These are phyloP conservation scores for Cardiospermum halicacabum DNA, from an alignment of 345 rosid species.

Conservation along the genomic window DNA sequence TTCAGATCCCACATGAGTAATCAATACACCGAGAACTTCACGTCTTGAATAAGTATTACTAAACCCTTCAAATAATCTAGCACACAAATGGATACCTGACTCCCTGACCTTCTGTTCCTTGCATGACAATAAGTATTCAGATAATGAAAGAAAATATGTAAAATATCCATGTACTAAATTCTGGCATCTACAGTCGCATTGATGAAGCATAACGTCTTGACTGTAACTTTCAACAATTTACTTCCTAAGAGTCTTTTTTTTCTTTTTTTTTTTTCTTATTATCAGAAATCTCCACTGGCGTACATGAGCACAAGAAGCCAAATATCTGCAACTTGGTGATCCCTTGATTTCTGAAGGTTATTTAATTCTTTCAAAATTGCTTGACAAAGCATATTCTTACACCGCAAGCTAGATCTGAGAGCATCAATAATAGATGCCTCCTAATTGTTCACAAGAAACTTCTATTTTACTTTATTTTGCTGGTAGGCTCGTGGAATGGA, in stretches of 20 bases:
- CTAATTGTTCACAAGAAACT: constrained; percentile 34
- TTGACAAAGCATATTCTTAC: constrained; percentile 69
- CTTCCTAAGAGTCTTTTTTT: constrained; percentile 64
- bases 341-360: constrained; percentile 57
- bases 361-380: constrained; percentile 71
- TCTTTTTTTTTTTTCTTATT: too few species aligned
- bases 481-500: constrained; percentile 37
- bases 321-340: constrained; percentile 70
- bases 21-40: constrained; percentile 78
- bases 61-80: constrained; percentile 63
- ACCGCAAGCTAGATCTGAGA: constrained; percentile 70
- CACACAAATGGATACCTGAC: constrained; percentile 51
- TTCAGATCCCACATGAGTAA: constrained; percentile 84
- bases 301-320: constrained; percentile 73
- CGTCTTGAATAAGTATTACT: constrained; percentile 59
- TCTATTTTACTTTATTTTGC: constrained; percentile 56
- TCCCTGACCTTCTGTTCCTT: constrained; percentile 77
- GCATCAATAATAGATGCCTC: constrained; percentile 74
- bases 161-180: constrained; percentile 69
- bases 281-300: constrained; percentile 55
- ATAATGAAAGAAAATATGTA: constrained; percentile 59
- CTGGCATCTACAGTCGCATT: constrained; percentile 61
- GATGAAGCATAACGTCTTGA: constrained; percentile 57
- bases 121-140: constrained; percentile 66
- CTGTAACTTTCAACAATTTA: constrained; percentile 63